Base-by-base conservation (phyloP, 257 asterid species). In the Plantago ovata region DNA sequence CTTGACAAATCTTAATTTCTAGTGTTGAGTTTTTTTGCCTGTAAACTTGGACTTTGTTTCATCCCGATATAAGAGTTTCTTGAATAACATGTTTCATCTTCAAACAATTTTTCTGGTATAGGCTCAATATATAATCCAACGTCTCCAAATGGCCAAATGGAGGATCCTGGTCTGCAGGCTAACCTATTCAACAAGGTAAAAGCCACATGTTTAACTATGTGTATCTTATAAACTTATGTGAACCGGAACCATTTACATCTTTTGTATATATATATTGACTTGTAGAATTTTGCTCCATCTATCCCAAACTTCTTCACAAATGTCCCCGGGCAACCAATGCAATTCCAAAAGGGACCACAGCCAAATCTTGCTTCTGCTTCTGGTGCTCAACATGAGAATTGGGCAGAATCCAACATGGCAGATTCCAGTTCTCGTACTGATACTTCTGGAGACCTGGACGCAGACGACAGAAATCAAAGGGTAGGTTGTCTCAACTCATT, bases 321-420 rank as follows among this genome's bases (percentile, higher is more conserved):
- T 28, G 42, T 40, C 23, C 40, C 21, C 28, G 78, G 77, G 60
- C 92, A 79, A 64, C 52, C 77, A 32, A 22, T 64, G 43, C 82
- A 72, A 55, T 61, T 75, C 72, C 85, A 72, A 44, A 78, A 72
- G 62, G 81, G 72, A 15, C 57, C 69, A 13, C 84, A 59, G 55
- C 63, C 52, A 6, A 78, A 69, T 68, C 64, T 61, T 20, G 78
- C 62, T 67, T 68, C 87, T 23, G 48, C 64, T 15, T 56, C 81
- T 6, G 79, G 78, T 56, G 74, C 72, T 56, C 85, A 75, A 63
- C 79, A 68, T 66, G 95, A 88, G 71, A 85, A 78, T 61, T 92
- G 96, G 96, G 95, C 83, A 14, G 96, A 88, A 65, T 83, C 94
- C n/a, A 92, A 83, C 83, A 75, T 80, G 90, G 93, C 86, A 41